Evolutionary conservation across 2,329 filamentous ascomycete genomes (phyloP), one percentile per base, ranked within the genome.

Genomic region (Phialocephala sp.): DNA sequence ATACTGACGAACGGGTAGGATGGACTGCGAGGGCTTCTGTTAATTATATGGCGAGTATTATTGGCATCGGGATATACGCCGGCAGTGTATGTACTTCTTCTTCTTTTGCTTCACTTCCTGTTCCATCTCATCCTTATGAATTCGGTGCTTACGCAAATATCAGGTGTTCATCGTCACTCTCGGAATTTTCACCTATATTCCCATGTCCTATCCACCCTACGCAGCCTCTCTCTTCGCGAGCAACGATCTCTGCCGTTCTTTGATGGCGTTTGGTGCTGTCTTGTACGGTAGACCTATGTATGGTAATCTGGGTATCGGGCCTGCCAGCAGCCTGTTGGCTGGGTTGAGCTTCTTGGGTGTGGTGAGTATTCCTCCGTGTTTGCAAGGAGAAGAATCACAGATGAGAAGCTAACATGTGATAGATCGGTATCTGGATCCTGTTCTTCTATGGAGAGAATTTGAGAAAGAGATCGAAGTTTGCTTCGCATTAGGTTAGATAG

Each of bases 291-390:
- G 50, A 18, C 50, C 50, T 18, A 15, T 54, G 22, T 54, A 54
- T 32, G 8, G 6, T 9, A 54, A 54, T 54, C 24, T 54, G 11
- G 50, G 50, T 2, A 54, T 54, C 14, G 50, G 50, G 6, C 22
- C 22, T 18, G 50, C 12, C 35, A 54, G 50, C 14, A 32, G 24
- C 18, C 12, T 54, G 12, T 35, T 54, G 27, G 50, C 50, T 32
- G 50, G 50, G 4, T 54, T 54, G 27, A 54, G 50, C 22, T 54
- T 54, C 27, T 54, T 54, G 50, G 50, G 50, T 54, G 50, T 54
- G 24, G 50, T 54, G 18, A 32, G 50, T 54, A 1, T n/a, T 54
- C 24, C 50, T 35, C 18, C 9, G n/a, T n/a, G n/a, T n/a, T n/a
- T n/a, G n/a, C n/a, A n/a, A n/a, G 14, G 14, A 15, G 14, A 15